Evolutionary conservation across 2,329 filamentous ascomycete genomes (phyloP).

Genomic region (Fusarium piperis): DNA sequence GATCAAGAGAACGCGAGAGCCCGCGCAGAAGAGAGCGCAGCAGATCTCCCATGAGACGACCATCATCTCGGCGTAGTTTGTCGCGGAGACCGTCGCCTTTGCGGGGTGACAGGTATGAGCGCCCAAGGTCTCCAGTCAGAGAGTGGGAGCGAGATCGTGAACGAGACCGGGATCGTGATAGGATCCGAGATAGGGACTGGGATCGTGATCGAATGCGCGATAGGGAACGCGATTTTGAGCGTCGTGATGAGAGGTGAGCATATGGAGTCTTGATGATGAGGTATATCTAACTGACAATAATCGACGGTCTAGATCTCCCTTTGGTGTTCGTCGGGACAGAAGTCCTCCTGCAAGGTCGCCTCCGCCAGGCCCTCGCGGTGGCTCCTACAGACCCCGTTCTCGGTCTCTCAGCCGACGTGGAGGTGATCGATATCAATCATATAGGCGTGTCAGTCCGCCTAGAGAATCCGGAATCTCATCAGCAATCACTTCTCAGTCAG

Average conservation of each 20-base stretch:
- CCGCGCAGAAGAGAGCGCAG: slow-evolving; percentile 50
- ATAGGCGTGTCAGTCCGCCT: slow-evolving; percentile 59
- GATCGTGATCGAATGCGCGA: slow-evolving; percentile 45
- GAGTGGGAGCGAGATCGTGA: slow-evolving; percentile 50
- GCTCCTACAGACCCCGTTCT: slow-evolving; percentile 63
- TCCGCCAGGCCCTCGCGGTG: slow-evolving; percentile 47
- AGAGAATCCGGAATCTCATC: slow-evolving; percentile 62
- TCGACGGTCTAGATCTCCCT: slow-evolving; percentile 65
- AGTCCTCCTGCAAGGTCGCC: slow-evolving; percentile 44
- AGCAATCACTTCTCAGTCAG: slow-evolving; percentile 60
- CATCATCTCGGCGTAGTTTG: slow-evolving; percentile 52
- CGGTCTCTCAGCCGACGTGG: slow-evolving; percentile 60
- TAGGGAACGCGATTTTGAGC: slow-evolving; percentile 50
- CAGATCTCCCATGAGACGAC: slow-evolving; percentile 50
- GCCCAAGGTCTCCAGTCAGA: slow-evolving; percentile 50
- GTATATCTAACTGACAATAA: slow-evolving; percentile 46
- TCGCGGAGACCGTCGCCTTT: slow-evolving; percentile 49
- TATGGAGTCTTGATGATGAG: background rate
- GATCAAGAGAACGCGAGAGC: slow-evolving; percentile 53
- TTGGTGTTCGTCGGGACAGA: slow-evolving; percentile 51
- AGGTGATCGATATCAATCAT: slow-evolving; percentile 55
- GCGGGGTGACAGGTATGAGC: slow-evolving; percentile 51
- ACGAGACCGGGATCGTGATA: slow-evolving; percentile 41
- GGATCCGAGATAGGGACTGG: slow-evolving; percentile 44
- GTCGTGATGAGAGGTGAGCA: slow-evolving; percentile 54